Conservation (phyloP, 306 rosid genomes). For the Cicer bijugum region DNA sequence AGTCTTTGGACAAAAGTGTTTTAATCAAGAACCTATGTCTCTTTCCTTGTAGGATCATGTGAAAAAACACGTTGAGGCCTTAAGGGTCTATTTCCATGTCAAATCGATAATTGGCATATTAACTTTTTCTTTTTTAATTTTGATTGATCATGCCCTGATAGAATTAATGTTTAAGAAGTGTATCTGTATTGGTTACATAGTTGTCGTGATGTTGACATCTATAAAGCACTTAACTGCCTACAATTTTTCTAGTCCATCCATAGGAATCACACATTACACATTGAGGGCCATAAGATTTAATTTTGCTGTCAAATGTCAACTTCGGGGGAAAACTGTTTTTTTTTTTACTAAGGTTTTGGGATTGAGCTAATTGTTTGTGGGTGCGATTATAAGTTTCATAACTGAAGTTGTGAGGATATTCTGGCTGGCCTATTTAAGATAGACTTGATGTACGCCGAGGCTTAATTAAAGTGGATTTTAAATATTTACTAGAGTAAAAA, state of each 20-base stretch:
- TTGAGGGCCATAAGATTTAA: background rate
- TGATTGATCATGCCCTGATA: background rate
- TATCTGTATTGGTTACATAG: background rate
- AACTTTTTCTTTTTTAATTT: background rate
- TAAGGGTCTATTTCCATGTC: background rate
- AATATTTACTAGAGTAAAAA: too few relatives aligned
- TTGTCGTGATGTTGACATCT: conserved; percentile 4
- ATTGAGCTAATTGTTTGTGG: background rate
- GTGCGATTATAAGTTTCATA: too few relatives aligned
- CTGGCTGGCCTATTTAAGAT: background rate
- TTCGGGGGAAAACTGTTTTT: background rate
- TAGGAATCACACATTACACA: background rate
- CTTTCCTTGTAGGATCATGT: background rate
- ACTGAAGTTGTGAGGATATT: too few relatives aligned
- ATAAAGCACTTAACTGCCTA: background rate
- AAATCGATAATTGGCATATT: background rate
- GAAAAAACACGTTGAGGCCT: background rate
- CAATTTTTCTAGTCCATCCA: conserved; percentile 27
- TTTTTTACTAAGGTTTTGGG: background rate
- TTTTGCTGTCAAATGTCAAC: background rate
- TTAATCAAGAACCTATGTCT: background rate
- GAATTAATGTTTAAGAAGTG: background rate
- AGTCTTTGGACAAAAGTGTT: background rate
- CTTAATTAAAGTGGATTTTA: too few relatives aligned
- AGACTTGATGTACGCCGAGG: background rate